These are phyloP conservation scores for Escallonia rubra DNA, from an alignment of 129 eudicot genomes.

Conservation along the genomic window DNA sequence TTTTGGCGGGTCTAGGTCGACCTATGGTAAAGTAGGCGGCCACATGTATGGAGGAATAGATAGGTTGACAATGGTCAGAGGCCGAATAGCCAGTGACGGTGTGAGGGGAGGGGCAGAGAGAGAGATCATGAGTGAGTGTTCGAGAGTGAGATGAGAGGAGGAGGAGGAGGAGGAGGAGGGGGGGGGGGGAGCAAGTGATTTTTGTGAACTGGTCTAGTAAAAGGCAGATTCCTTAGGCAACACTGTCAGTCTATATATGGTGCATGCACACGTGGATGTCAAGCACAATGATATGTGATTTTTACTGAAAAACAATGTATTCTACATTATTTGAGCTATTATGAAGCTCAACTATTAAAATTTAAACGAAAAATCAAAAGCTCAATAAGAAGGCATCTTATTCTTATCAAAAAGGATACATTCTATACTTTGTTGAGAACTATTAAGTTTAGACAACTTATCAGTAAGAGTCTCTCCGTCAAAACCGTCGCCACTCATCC, in stretches of 20 bases:
- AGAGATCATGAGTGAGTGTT: too few relatives aligned
- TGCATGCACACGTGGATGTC: not conserved
- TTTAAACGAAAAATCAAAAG: not conserved
- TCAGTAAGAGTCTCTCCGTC: conserved; percentile 63
- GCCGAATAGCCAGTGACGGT: too few relatives aligned
- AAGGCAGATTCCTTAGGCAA: not conserved
- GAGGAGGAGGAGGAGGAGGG: too few relatives aligned
- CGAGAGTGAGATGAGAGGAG: too few relatives aligned
- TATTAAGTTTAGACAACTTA: conserved; percentile 83
- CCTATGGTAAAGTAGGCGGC: too few relatives aligned
- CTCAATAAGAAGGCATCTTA: not conserved
- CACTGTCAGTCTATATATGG: not conserved
- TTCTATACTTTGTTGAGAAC: conserved; percentile 90
- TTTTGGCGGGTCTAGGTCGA: too few relatives aligned
- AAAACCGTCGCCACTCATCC: conserved; percentile 76
- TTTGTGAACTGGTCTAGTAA: not conserved
- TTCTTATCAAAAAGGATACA: conserved; percentile 66
- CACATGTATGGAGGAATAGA: too few relatives aligned
- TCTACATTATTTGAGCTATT: not conserved
- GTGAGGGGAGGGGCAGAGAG: too few relatives aligned
- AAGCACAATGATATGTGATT: not conserved
- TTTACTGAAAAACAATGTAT: not conserved
- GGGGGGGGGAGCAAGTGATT: too few relatives aligned
- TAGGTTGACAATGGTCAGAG: too few relatives aligned
- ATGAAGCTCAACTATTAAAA: not conserved